Conservation (phyloP, 2,329 filamentous ascomycete genomes). For the Stemphylium beticola region DNA sequence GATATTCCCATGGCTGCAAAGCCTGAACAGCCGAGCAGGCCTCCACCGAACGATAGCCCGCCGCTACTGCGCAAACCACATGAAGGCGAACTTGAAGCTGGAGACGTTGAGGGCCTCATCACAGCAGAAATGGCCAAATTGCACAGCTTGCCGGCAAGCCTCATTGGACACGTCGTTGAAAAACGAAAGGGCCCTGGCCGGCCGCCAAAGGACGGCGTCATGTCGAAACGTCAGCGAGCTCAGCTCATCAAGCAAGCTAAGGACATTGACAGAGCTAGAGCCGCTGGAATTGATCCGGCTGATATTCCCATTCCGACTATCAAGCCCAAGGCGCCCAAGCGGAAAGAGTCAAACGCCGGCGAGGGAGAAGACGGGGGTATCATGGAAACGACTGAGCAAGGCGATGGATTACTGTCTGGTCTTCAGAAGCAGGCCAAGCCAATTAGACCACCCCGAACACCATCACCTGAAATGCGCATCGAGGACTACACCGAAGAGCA, state of each 20-base stretch:
- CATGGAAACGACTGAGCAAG: constrained; percentile 47
- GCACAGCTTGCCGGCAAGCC: constrained; percentile 47
- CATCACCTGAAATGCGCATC: constrained; percentile 67
- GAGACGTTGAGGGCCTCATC: constrained; percentile 42
- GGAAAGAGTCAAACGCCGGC: constrained; percentile 47
- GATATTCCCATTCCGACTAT: constrained; percentile 42
- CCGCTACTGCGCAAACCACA: constrained; percentile 35
- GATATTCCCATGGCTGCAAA: constrained; percentile 38
- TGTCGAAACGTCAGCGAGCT: constrained; percentile 77
- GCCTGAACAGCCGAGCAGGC: constrained; percentile 29
- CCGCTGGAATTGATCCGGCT: constrained; percentile 46
- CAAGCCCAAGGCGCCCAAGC: constrained; percentile 45
- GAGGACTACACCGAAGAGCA: constrained; percentile 76
- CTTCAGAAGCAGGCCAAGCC: constrained; percentile 58
- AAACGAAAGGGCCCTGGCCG: constrained; percentile 79
- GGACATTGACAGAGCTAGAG: constrained; percentile 52
- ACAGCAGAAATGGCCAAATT: constrained; percentile 49
- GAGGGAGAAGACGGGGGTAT: constrained; percentile 45
- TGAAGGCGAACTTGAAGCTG: constrained; percentile 40
- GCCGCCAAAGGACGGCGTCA: constrained; percentile 81
- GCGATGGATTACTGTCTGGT: constrained; percentile 41
- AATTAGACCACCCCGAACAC: constrained; percentile 57
- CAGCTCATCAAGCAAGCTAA: constrained; percentile 66
- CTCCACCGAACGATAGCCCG: constrained; percentile 37
- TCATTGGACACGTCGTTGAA: constrained; percentile 55